Evolutionary conservation across 495 filamentous ascomycete genomes (phyloP), one percentile per base, ranked within the genome.

Genomic region (Aspergillus campestris): DNA sequence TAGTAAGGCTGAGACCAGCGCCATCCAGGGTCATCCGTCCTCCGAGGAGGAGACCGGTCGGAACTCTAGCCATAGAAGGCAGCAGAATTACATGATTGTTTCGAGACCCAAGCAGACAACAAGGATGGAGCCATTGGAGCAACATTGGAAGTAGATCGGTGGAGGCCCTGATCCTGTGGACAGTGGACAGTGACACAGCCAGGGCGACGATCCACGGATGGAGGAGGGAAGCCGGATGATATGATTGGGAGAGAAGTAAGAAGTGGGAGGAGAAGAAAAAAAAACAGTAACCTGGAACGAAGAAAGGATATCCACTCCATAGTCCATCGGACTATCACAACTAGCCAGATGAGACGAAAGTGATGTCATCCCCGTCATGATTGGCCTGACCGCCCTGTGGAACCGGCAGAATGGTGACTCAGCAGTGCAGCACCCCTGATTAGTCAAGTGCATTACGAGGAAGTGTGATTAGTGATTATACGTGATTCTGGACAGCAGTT

Each of bases 21-120:
- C 18, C 18, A 24, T 24, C 18, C 18, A 24, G 18, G 18, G 18
- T 24, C 18, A 1, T 24, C 18, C 18, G 18, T 24, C 18, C 18
- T 24, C 18, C 18, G 18, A 13, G 42, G 42, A 31, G n/a, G 41
- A 39, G 42, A 42, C 45, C 29, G 38, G 31, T 45, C 42, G 42
- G 33, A 33, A 39, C 12, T 47, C 29, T 24, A 42, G 34, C 29
- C 8, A 40, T 36, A 24, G 40, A 43, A 57, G 54, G 54, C 50
- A 53, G 48, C 50, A 47, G 24, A 56, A 56, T 56, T 47, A 38
- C 46, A 48, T 46, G 45, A 44, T 48, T 46, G 28, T 10, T 40
- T 10, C 32, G 32, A 34, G 9, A 24, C 18, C 18, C 18, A 24
- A 24, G 18, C 18, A 24, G 18, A 24, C 4, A 24, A 24, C 18